Evolutionary conservation across 805 yeast species (phyloP), one percentile per base, ranked within the genome.

Genomic region (Yamadazyma takamatsuzukensis): DNA sequence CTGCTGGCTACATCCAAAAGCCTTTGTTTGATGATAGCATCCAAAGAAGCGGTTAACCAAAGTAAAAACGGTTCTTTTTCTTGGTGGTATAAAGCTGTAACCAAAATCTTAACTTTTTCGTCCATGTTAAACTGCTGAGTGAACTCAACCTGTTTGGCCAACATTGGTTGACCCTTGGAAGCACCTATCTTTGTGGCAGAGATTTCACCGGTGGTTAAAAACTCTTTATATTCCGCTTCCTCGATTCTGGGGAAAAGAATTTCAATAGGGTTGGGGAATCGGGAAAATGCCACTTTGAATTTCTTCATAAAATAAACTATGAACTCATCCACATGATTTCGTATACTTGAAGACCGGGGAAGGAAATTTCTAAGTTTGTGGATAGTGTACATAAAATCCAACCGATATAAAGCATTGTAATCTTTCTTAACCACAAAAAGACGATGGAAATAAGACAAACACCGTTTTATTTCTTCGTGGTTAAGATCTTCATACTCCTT

Each of bases 321-420:
- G 44, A 90, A 79, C 28, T 78, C 74, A 22, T 77, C 80, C 9
- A 83, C 72, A 35, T 81, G 87, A 18, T 61, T 64, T 37, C 86
- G 64, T 4, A 78, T 63, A 11, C 58, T 51, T 0, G 77, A 57
- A 0, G 57, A 41, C 27, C 61, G 54, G 1, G 77, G 69, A 12
- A 79, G 56, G 5, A 80, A 77, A 19, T 62, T 61, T 17, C 69
- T 48, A 12, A 71, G 53, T 23, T 66, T 68, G 9, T 77, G 61
- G 5, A 83, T 58, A 46, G 83, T 60, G 17, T 72, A 47, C 71
- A 90, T 72, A 49, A 93, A 77, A 51, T 89, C 96, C 21, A 93
- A 51, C 31, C 96, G 64, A 46, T 70, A 80, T 21, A 74, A 58
- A 0, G 78, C 63, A 25, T 78, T 76, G 31, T 68, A 70, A 36